phyloP scores from a whole-genome alignment of 164 flowering plant genomes.

The Berberis thunbergii region DNA sequence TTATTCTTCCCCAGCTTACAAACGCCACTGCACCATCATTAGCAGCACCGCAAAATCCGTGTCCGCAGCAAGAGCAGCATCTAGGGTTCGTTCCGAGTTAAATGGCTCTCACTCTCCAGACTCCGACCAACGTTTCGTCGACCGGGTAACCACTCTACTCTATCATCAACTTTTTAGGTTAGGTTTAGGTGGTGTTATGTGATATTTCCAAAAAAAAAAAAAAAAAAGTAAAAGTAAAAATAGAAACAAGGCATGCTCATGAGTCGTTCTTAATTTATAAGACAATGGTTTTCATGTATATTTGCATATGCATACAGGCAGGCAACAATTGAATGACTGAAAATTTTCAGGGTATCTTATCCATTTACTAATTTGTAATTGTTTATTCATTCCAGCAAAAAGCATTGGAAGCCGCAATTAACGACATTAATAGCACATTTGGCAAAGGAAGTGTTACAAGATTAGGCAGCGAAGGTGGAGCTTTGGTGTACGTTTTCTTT shows the following conservation, averaged over 20 bases:
- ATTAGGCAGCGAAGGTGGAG: constrained; percentile 98
- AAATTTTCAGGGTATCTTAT: not conserved
- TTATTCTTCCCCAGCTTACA: no score
- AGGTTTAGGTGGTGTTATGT: not conserved
- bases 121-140: constrained; percentile 46
- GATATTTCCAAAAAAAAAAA: not conserved
- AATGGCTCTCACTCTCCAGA: constrained; percentile 50
- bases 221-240: no score
- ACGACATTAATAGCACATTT: constrained; percentile 87
- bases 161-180: not conserved
- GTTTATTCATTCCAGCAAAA: constrained; percentile 56
- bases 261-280: no score
- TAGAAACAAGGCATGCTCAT: no score
- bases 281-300: no score
- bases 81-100: constrained; percentile 31
- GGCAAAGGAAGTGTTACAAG: constrained; percentile 99
- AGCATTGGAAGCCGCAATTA: constrained; percentile 97
- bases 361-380: not conserved
- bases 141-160: constrained; percentile 38
- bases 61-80: not conserved
- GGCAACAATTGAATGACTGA: not conserved
- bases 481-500: constrained; percentile 66
- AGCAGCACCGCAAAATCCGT: no score
- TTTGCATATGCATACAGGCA: not conserved
- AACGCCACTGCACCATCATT: no score